Conservation (phyloP, 371 early-diverging fungal species). For the Mortierella sp. region DNA sequence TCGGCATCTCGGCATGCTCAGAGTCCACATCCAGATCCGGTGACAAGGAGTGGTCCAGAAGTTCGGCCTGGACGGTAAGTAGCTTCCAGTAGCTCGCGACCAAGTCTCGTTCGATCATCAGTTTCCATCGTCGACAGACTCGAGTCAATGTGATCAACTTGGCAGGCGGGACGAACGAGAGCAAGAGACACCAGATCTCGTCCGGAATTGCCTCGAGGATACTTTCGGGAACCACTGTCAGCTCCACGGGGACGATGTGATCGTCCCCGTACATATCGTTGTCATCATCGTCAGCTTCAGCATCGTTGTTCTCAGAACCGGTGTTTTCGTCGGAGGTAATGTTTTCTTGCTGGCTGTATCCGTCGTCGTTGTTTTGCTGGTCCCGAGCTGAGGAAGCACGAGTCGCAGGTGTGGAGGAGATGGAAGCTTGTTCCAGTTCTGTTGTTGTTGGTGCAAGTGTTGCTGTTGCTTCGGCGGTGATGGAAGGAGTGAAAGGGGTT, state of each 20-base stretch:
- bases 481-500: not conserved
- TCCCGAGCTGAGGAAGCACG: not conserved
- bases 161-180: conserved; percentile 20
- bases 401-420: not conserved
- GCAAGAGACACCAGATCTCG: conserved; percentile 20
- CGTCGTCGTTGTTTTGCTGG: not conserved
- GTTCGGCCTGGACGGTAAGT: conserved; percentile 1
- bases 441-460: not conserved
- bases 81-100: not conserved
- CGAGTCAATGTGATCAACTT: not conserved
- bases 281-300: not conserved
- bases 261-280: not conserved
- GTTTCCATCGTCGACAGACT: conserved; percentile 21
- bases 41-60: not conserved
- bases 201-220: not conserved
- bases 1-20: not conserved
- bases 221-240: not conserved
- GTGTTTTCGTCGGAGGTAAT: not conserved
- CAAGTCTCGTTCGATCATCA: conserved; percentile 15
- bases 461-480: not conserved
- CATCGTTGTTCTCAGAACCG: not conserved
- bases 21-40: no score
- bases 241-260: not conserved
- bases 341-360: not conserved
- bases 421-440: not conserved